These are phyloP conservation scores for Boletus hoseneyae DNA, from an alignment of 1,284 basidiomycete genomes.

Conservation along the genomic window DNA sequence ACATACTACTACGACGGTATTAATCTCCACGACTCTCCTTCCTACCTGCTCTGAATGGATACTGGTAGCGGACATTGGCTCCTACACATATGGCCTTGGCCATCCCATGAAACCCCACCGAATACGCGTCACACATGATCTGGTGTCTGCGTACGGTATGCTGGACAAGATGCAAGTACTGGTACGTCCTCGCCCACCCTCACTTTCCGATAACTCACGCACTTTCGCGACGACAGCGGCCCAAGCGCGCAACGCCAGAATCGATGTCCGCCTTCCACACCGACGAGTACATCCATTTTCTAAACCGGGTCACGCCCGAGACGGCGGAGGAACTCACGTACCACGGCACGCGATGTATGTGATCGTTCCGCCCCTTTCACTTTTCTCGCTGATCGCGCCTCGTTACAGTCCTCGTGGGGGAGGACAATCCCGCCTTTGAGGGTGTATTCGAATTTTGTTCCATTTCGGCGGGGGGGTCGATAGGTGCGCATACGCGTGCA, in stretches of 20 bases:
- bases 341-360: slow-evolving; percentile 79
- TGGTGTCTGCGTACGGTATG: slow-evolving; percentile 90
- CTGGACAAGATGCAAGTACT: slow-evolving; percentile 88
- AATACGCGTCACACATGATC: slow-evolving; percentile 89
- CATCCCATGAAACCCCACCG: slow-evolving; percentile 97
- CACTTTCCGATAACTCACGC: background rate
- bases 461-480: slow-evolving; percentile 93
- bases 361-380: background rate
- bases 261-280: slow-evolving; percentile 94
- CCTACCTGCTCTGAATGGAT: slow-evolving; percentile 6
- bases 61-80: slow-evolving; percentile 63
- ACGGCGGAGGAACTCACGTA: slow-evolving; percentile 82
- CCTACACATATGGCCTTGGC: slow-evolving; percentile 83
- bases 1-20: slow-evolving; percentile 63
- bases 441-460: slow-evolving; percentile 97
- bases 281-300: slow-evolving; percentile 95
- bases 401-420: slow-evolving; percentile 75
- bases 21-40: slow-evolving; percentile 11
- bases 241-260: slow-evolving; percentile 77
- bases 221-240: slow-evolving; percentile 50
- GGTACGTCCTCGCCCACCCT: slow-evolving; percentile 40
- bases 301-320: slow-evolving; percentile 86
- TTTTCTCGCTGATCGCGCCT: slow-evolving; percentile 8
- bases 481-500: slow-evolving; percentile 45
- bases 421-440: slow-evolving; percentile 96